phyloP scores from a whole-genome alignment of 345 rosid species.

The Abelmoschus esculentus region DNA sequence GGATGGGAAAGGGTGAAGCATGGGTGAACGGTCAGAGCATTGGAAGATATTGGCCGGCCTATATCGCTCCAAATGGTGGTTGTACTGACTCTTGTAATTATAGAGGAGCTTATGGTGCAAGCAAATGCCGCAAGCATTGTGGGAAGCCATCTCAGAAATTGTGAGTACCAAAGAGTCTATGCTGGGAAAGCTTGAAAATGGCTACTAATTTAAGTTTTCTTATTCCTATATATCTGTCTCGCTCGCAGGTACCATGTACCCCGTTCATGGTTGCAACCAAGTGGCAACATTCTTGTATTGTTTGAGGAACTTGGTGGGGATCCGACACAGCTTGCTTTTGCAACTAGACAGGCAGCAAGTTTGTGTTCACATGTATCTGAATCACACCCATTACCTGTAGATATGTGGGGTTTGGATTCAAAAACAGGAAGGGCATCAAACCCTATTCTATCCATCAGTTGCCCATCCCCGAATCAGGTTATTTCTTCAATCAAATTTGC shows the following conservation, averaged over 20 bases:
- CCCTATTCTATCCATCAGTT: conserved; percentile 44
- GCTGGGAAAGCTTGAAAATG: neutral
- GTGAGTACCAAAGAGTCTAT: conserved; percentile 36
- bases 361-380: conserved; percentile 61
- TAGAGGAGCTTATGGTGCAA: conserved; percentile 58
- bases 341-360: conserved; percentile 40
- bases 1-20: conserved; percentile 90
- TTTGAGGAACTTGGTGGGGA: conserved; percentile 88
- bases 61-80: conserved; percentile 38
- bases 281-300: conserved; percentile 67
- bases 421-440: conserved; percentile 27
- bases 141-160: conserved; percentile 82
- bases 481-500: conserved; percentile 76
- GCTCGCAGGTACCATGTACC: conserved; percentile 75
- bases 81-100: conserved; percentile 66
- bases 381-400: conserved; percentile 67
- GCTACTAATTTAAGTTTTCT: neutral
- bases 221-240: neutral
- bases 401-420: conserved; percentile 55
- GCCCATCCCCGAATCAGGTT: conserved; percentile 56
- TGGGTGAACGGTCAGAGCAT: conserved; percentile 98
- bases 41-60: conserved; percentile 89
- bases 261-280: conserved; percentile 74
- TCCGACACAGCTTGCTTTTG: conserved; percentile 60
- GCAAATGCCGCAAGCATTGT: conserved; percentile 77